Percentiles rank a stretch among this genome's conserved stretches.
Conservation (phyloP, 495 filamentous ascomycete genomes). For the Penicillium dipodomyicola region DNA sequence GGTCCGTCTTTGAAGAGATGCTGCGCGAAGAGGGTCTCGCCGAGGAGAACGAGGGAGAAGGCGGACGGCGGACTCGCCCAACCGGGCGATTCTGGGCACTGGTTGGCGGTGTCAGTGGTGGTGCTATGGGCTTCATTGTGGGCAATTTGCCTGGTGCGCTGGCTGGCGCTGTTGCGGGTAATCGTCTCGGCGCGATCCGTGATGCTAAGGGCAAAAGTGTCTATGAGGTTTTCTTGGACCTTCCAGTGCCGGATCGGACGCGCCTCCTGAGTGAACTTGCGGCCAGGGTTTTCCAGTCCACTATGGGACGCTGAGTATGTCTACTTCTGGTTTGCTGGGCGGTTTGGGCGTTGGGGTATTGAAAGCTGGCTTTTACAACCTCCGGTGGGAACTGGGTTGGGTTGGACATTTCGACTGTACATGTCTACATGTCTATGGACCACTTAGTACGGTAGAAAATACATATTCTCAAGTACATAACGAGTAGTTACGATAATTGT, state of each 20-base stretch:
- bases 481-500: not conserved
- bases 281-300: conserved; percentile 62
- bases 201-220: conserved; percentile 94
- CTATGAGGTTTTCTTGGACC: conserved; percentile 80
- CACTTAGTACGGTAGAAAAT: not conserved
- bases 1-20: conserved; percentile 96
- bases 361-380: conserved; percentile 1
- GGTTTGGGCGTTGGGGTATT: conserved; percentile 4
- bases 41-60: conserved; percentile 44
- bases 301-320: conserved; percentile 32
- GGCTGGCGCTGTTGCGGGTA: conserved; percentile 90
- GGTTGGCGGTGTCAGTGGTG: conserved; percentile 82
- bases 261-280: conserved; percentile 73
- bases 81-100: conserved; percentile 82
- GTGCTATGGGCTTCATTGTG: conserved; percentile 90
- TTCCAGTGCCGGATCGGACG: conserved; percentile 77
- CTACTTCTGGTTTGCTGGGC: not conserved
- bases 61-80: conserved; percentile 37
- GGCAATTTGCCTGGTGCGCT: conserved; percentile 86
- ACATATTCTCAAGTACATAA: not conserved
- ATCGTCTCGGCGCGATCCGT: conserved; percentile 79
- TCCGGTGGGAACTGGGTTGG: not conserved
- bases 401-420: not conserved
- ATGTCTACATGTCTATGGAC: not conserved
- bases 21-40: conserved; percentile 87